Evolutionary conservation across 495 filamentous ascomycete genomes (phyloP), one percentile per base, ranked within the genome.

Genomic region (Margaritispora aquatica): DNA sequence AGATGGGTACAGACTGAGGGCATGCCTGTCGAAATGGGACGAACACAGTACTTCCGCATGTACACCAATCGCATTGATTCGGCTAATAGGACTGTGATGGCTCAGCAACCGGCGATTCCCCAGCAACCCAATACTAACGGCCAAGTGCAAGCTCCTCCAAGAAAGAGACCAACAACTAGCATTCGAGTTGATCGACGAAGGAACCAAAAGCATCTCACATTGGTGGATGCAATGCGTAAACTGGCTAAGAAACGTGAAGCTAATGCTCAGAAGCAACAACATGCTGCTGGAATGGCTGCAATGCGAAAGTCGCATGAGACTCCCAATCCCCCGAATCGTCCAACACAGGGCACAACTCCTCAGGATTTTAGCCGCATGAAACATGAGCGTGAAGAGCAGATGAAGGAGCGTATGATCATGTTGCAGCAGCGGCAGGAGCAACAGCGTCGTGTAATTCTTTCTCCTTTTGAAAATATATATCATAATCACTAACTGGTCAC

Each of bases 181-280:
- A 72, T 90, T 11, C 83, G 88, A 23, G 92, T 97, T 51, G 92
- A 97, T 59, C 83, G 92, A 55, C 80, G 91, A 58, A 82, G 89
- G 66, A 90, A 91, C 53, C 88, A 87, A 22, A 88, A 88, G 62
- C 88, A 96, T 65, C 78, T 97, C 57, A 87, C 87, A 20, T 76
- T 97, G 54, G 85, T 97, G 70, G 94, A 97, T 73, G 88, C 87
- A 2, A 96, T 97, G 89, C 84, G 92, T 44, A 98, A 97, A 70
- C 69, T 95, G 60, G 93, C 93, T 7, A 95, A 96, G 75, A 97
- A 96, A 75, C 80, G 91, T 41, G 94, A 98, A 75, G 87, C 86
- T 4, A 80, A 81, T 41, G 71, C 83, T 23, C 90, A 93, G 68
- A 97, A 97, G 74, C 88, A 93, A 63, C 87, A 91, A 68, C 88